phyloP scores from a whole-genome alignment of 2,329 filamentous ascomycete species.

The Fusarium napiforme region DNA sequence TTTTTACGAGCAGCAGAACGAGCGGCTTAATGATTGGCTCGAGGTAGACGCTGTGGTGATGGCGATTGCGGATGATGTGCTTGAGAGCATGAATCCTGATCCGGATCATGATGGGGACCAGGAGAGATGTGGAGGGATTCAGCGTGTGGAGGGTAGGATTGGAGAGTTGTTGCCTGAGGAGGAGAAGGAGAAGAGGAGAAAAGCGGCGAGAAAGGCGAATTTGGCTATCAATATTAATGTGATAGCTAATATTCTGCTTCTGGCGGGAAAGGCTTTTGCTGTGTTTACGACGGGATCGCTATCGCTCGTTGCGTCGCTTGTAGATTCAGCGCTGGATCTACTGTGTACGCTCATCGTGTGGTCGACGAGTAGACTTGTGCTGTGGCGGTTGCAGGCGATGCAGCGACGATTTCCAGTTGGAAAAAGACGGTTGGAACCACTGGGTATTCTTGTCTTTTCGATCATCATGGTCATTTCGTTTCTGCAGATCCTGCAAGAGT shows the following conservation, averaged over 20 bases:
- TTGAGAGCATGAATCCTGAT: slow-evolving; percentile 50
- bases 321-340: slow-evolving; percentile 82
- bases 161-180: slow-evolving; percentile 48
- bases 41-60: slow-evolving; percentile 50
- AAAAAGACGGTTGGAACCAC: slow-evolving; percentile 74
- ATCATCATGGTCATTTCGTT: slow-evolving; percentile 88
- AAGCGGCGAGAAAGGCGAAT: slow-evolving; percentile 39
- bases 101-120: slow-evolving; percentile 49
- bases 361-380: slow-evolving; percentile 76
- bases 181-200: slow-evolving; percentile 44
- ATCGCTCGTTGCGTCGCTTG: slow-evolving; percentile 79
- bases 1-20: slow-evolving; percentile 48
- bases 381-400: slow-evolving; percentile 59
- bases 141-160: slow-evolving; percentile 46
- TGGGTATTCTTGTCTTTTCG: slow-evolving; percentile 81
- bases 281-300: slow-evolving; percentile 83
- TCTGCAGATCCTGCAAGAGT: slow-evolving; percentile 78
- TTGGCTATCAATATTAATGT: slow-evolving; percentile 87
- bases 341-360: slow-evolving; percentile 83
- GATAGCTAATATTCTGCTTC: slow-evolving; percentile 76
- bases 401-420: slow-evolving; percentile 80
- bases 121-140: slow-evolving; percentile 46
- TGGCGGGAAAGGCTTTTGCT: slow-evolving; percentile 78
- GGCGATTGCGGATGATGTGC: slow-evolving; percentile 49
- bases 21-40: slow-evolving; percentile 49